Conservation (phyloP, 805 yeast species). For the Blastobotrys terrestris region DNA sequence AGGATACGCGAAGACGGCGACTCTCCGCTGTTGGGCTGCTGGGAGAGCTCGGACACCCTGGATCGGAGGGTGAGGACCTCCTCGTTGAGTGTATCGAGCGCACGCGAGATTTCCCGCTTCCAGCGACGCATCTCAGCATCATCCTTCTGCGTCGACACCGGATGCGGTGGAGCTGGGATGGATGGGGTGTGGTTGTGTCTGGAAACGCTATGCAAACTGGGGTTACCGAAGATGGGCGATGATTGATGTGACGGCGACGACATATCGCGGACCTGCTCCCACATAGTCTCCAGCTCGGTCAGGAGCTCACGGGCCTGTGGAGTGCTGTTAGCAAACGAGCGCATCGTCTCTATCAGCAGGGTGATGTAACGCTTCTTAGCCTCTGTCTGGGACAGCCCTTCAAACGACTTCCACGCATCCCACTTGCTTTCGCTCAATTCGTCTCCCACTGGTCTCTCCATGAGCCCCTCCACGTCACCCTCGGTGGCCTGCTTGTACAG, state of each 20-base stretch:
- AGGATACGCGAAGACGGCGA: neutral
- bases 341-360: conserved; percentile 66
- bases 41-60: conserved; percentile 7
- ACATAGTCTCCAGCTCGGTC: conserved; percentile 60
- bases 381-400: conserved; percentile 60
- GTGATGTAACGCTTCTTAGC: conserved; percentile 70
- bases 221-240: neutral
- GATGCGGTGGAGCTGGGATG: neutral
- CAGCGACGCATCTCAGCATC: conserved; percentile 16
- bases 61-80: conserved; percentile 21
- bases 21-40: neutral
- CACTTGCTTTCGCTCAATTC: conserved; percentile 58
- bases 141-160: neutral
- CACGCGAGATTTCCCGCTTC: conserved; percentile 24
- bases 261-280: conserved; percentile 39
- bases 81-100: conserved; percentile 24
- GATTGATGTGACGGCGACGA: neutral
- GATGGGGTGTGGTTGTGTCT: neutral
- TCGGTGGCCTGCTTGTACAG: conserved; percentile 86
- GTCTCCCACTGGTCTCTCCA: conserved; percentile 59
- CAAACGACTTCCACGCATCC: conserved; percentile 77
- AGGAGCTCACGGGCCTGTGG: conserved; percentile 60
- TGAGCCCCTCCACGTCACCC: conserved; percentile 67
- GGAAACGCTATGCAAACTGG: conserved; percentile 1
- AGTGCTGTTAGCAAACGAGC: conserved; percentile 59